Conservation (phyloP, 305 asterid genomes). For the Fraxinus greggii region DNA sequence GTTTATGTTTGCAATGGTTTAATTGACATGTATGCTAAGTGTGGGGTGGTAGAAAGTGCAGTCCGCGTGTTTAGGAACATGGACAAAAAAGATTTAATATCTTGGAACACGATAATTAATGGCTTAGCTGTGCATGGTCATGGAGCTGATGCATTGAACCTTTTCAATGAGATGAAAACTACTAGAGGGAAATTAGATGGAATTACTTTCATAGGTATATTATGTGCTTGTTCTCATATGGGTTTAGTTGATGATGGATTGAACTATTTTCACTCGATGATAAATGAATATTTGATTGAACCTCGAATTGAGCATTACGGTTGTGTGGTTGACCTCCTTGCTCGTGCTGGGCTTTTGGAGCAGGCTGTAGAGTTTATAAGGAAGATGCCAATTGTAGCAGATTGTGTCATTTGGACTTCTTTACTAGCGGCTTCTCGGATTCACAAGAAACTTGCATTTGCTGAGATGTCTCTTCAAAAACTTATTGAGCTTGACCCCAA, state of each 20-base stretch:
- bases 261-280: constrained; percentile 54
- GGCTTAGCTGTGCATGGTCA: constrained; percentile 80
- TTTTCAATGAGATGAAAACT: constrained; percentile 53
- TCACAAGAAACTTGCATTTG: constrained; percentile 60
- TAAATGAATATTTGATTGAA: constrained; percentile 34
- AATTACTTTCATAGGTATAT: constrained; percentile 61
- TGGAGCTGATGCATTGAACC: constrained; percentile 55
- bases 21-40: constrained; percentile 78
- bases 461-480: constrained; percentile 58
- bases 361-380: constrained; percentile 65
- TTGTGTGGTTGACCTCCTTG: constrained; percentile 75
- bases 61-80: constrained; percentile 48
- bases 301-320: constrained; percentile 82
- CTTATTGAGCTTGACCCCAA: constrained; percentile 68
- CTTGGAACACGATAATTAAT: constrained; percentile 85
- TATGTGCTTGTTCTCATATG: constrained; percentile 81
- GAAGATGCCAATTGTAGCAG: constrained; percentile 63
- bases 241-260: constrained; percentile 66
- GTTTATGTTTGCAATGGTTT: constrained; percentile 62
- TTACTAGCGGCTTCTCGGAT: constrained; percentile 67
- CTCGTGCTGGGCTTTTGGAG: constrained; percentile 64
- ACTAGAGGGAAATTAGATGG: constrained; percentile 62
- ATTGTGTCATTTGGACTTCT: constrained; percentile 68
- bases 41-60: constrained; percentile 61
- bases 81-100: constrained; percentile 54